Base-by-base conservation (phyloP, 163 green algal species). In the Coccomyxa subellipsoidea region DNA sequence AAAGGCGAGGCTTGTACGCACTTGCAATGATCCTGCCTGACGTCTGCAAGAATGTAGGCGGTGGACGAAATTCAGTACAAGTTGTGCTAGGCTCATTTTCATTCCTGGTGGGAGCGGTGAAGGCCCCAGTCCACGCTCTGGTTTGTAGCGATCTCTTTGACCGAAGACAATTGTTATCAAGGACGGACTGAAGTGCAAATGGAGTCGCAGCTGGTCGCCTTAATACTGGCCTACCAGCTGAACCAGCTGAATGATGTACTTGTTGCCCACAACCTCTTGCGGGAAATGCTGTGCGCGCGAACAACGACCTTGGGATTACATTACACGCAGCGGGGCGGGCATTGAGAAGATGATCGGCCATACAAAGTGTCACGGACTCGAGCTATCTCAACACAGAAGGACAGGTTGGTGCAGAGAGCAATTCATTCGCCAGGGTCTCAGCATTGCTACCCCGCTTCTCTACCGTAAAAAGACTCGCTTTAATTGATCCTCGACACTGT, bases 1-100 rank as follows among this genome's bases (percentile, higher is more conserved):
- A 69, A n/a, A 12, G 29, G 15, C 27, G 54, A 31, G 32, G 40
- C 23, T 10, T n/a, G 70, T 31, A 36, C 93, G 88, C 79, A 96
- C 93, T 94, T 35, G 92, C 93, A 38, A 97, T 77, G 66, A 97
- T 92, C 12, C 91, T 81, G 25, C 93, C 94, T 9, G 89, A 92
- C 3, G 93, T 90, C 32, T 87, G 91, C 1, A 97, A 89, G 54
- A 73, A 77, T 32, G 81, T 84, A 10, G 81, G 81, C 21, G 73
- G 37, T 70, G 69, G 69, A 59, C 21, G 15, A 8, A 59, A 59
- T 59, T 59, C 47, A 59, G 47, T 18, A 59, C 47, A 59, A 18
- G 47, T 59, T 18, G 47, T 59, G 47, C 47, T 59, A 18, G 47
- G 47, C 47, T 59, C 15, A 59, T 59, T 59, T 59, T 59, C 47